Conservation (phyloP, 495 filamentous ascomycete species). For the Aspergillus sclerotiicarbonarius region DNA sequence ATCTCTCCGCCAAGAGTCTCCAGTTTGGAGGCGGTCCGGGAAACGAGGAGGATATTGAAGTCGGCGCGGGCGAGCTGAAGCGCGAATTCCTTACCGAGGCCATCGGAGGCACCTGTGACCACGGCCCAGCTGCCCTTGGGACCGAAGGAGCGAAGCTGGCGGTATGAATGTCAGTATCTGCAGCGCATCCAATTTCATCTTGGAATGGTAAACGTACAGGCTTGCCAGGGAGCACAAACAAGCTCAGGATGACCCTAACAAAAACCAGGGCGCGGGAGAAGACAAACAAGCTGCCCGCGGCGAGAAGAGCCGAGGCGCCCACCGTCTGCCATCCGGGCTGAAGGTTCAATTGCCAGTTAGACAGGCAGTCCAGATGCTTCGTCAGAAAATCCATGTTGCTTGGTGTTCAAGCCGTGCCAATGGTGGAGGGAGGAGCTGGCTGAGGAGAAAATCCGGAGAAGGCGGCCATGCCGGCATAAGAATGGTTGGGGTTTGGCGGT, state of each 20-base stretch:
- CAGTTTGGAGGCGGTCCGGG: slow-evolving; percentile 89
- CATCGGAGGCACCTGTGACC: slow-evolving; percentile 93
- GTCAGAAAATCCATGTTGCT: slow-evolving; percentile 37
- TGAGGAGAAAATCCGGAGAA: slow-evolving; percentile 5
- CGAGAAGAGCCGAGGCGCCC: slow-evolving; percentile 37
- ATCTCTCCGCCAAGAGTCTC: slow-evolving; percentile 73
- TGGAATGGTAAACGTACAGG: slow-evolving; percentile 48
- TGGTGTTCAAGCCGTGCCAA: background rate
- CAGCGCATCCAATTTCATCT: background rate
- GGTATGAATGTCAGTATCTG: slow-evolving; percentile 10
- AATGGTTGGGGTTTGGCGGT: slow-evolving; percentile 4
- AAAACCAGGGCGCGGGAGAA: slow-evolving; percentile 57
- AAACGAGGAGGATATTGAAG: slow-evolving; percentile 91
- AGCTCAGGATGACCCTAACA: slow-evolving; percentile 62
- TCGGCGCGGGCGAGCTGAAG: slow-evolving; percentile 85
- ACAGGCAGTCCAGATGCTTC: slow-evolving; percentile 34
- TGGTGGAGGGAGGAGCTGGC: slow-evolving; percentile 6
- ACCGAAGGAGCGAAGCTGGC: slow-evolving; percentile 84
- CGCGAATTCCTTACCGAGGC: slow-evolving; percentile 95
- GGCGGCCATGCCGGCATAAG: background rate
- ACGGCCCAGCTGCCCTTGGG: slow-evolving; percentile 92
- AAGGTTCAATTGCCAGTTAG: slow-evolving; percentile 36
- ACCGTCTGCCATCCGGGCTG: slow-evolving; percentile 39
- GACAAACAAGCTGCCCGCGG: slow-evolving; percentile 59
- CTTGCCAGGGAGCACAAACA: slow-evolving; percentile 73